Evolutionary conservation across 2,329 filamentous ascomycete species (phyloP), one percentile per base, ranked within the genome.

Genomic region (Allantophomopsis lycopodina): DNA sequence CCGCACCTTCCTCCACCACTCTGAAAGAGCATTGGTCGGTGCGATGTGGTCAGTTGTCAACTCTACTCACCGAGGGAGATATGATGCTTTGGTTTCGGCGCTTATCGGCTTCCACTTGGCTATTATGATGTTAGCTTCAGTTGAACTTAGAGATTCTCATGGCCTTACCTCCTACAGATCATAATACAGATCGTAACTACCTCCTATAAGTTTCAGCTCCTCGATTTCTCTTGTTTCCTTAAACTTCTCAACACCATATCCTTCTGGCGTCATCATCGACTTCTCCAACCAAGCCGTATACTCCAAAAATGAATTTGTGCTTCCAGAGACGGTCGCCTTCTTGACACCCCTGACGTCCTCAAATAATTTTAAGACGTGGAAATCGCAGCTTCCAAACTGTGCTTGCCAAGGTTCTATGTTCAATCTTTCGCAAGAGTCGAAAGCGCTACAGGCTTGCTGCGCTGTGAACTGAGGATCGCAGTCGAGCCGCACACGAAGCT

Each of bases 331-430:
- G 32, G 48, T 57, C n/a, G 58, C 61, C 30, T 53, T 58, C 33
- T 55, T 51, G 4, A 71, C 65, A 0, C 61, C 66, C 39, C 66
- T 53, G 0, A 71, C 56, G 0, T 57, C 62, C 37, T 61, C 60
- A 43, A 71, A 68, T 30, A 66, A 47, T 36, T 46, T 55, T 50
- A 71, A 46, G 1, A 63, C 60, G 0, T 48, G 46, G 21, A 61
- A 61, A 41, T 64, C 62, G 17, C 58, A 63, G 11, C 57, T 56
- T n/a, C 56, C 57, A 46, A 55, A 66, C 48, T 60, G 59, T 2
- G 60, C 51, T 49, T 71, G 64, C 48, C 64, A 68, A 4, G 66
- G 64, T 34, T 66, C 60, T n/a, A 73, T 53, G 39, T 65, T 63
- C 14, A 72, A 50, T 40, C 60, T 60, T 35, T 69, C 64, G 1